These are phyloP conservation scores for Kregervanrija pseudodelftensis DNA, from an alignment of 805 yeast species.

Conservation along the genomic window DNA sequence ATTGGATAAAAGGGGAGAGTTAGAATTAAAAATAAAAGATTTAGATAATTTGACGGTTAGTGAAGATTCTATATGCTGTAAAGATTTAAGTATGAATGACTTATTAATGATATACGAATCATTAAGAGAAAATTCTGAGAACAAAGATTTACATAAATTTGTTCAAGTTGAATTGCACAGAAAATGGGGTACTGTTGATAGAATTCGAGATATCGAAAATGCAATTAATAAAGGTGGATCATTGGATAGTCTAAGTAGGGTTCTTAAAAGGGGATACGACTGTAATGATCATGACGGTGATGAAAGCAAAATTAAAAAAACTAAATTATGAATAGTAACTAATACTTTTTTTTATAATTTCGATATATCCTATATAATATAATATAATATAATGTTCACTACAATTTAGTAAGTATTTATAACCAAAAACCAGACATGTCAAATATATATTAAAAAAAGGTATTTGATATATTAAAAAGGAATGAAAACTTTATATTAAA, in stretches of 20 bases:
- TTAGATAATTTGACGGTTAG: constrained; percentile 16
- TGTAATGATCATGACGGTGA: neutral
- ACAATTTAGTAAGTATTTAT: too few species aligned
- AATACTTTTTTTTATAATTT: too few species aligned
- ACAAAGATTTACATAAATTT: constrained; percentile 18
- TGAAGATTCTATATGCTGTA: constrained; percentile 19
- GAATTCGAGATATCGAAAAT: neutral
- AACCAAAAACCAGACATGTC: neutral
- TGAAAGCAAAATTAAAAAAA: neutral
- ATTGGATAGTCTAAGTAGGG: constrained; percentile 8
- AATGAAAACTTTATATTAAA: neutral
- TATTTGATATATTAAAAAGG: neutral
- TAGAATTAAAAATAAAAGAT: constrained; percentile 13
- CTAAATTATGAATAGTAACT: neutral
- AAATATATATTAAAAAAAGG: too few species aligned
- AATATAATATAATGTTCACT: too few species aligned
- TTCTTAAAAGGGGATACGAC: too few species aligned
- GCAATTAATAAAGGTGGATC: constrained; percentile 11
- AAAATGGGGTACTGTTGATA: constrained; percentile 2
- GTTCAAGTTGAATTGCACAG: constrained; percentile 15
- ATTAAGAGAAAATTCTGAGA: constrained; percentile 17
- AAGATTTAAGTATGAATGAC: constrained; percentile 13
- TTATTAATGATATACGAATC: constrained; percentile 14
- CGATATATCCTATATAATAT: too few species aligned
- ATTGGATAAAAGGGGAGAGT: neutral